These are phyloP conservation scores for Ceratobasidium sp. DNA, from an alignment of 1,284 basidiomycete species.

Conservation along the genomic window DNA sequence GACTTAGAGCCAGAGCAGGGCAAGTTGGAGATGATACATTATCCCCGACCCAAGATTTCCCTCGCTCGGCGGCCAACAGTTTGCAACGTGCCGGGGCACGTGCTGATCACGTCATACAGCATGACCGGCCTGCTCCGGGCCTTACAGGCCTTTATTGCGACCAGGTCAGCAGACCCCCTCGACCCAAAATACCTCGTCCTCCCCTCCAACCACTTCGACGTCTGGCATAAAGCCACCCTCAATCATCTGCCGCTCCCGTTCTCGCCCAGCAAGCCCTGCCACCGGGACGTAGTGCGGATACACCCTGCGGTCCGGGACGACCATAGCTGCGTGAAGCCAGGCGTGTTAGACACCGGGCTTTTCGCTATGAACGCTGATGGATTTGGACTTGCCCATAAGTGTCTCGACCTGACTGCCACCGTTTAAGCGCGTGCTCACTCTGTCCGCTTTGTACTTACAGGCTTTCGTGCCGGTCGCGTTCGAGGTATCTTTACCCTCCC, in stretches of 20 bases:
- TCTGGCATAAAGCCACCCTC: constrained; percentile 27
- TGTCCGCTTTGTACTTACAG: neutral
- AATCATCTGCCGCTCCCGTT: constrained; percentile 2
- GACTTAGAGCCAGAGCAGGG: neutral
- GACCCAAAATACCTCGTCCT: neutral
- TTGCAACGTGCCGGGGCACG: neutral
- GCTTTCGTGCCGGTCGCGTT: constrained; percentile 17
- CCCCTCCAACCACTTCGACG: constrained; percentile 14
- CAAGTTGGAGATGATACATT: neutral
- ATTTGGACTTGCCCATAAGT: neutral
- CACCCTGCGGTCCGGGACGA: neutral
- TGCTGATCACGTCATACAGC: constrained; percentile 16
- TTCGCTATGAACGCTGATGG: neutral
- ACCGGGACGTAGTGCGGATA: constrained; percentile 20
- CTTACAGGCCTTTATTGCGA: too few species aligned
- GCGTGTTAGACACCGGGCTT: neutral
- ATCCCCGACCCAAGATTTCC: constrained; percentile 24
- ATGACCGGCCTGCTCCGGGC: neutral
- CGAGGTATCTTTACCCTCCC: constrained; percentile 13
- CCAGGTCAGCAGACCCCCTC: too few species aligned
- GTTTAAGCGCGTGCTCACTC: neutral
- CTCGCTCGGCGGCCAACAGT: constrained; percentile 7
- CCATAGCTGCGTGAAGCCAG: neutral
- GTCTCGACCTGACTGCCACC: neutral
- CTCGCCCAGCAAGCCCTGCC: neutral